A percentile compares a stretch with the other conserved stretches of the same genome.
phyloP scores from a whole-genome alignment of 2,329 filamentous ascomycete species.

The Aspergillus sp. region DNA sequence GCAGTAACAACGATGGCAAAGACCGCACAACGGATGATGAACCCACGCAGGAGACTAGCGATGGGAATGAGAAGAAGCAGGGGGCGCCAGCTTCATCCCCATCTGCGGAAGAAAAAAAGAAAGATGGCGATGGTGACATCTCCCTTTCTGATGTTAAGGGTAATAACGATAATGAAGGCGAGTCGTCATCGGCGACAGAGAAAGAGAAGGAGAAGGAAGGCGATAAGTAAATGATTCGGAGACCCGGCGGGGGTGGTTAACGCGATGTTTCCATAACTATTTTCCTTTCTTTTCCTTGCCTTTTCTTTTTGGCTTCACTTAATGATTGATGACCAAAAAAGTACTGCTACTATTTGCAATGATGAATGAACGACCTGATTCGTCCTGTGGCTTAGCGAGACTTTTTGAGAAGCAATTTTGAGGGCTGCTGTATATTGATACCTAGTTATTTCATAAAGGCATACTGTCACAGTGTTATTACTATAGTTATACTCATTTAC shows the following conservation, averaged over 20 bases:
- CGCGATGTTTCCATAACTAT: too few species aligned
- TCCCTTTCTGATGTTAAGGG: neutral
- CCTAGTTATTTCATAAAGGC: too few species aligned
- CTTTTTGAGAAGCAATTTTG: neutral
- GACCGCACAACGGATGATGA: neutral
- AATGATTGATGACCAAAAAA: neutral
- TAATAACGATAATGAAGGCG: neutral
- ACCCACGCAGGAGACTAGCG: conserved; percentile 2
- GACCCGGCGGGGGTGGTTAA: too few species aligned
- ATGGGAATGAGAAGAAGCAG: conserved; percentile 3
- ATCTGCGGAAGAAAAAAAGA: neutral
- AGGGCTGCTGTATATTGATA: too few species aligned
- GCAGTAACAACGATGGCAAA: conserved; percentile 1
- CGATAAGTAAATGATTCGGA: too few species aligned
- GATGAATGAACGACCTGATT: neutral
- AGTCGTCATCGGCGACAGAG: neutral
- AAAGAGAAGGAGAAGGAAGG: neutral
- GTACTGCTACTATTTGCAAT: neutral
- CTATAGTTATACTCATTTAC: too few species aligned
- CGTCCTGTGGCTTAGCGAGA: neutral
- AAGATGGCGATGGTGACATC: neutral
- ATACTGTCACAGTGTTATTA: too few species aligned
- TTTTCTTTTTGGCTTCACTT: too few species aligned
- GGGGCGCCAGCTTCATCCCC: neutral
- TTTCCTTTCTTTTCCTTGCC: too few species aligned